Base-by-base conservation (phyloP, 805 yeast genomes). In the Wickerhamiella sorbophila region DNA sequence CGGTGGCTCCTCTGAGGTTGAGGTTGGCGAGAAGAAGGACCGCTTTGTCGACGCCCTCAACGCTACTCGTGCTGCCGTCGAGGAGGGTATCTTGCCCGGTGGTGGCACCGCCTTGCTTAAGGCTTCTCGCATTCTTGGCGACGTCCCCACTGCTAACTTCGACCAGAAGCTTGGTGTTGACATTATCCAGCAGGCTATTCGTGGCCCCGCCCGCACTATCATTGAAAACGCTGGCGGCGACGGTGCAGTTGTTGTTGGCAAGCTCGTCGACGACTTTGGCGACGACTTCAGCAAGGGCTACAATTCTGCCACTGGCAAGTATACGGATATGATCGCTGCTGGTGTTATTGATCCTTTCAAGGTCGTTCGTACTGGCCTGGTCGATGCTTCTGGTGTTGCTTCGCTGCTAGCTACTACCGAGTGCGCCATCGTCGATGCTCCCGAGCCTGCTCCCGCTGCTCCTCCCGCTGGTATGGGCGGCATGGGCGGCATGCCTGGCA, bases 21-120 rank as follows among this genome's bases (percentile, higher is more conserved):
- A 91, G 69, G 98, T 91, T 52, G 93, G 96, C 59, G 98, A 91
- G 73, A 91, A 91, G 91, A 91, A 91, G 72, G 98, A 91, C 65
- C 81, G 98, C 68, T 84, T 86, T 60, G 97, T 91, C 57, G 98
- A 91, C 69, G 97, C 98, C 21, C 74, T 91, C 61, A 88, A 91
- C 61, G 96, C 98, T 43, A 91, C 97, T 41, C 85, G 97, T 67
- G 96, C 98, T 45, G 98, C 98, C 51, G 95, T 91, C 50, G 88
- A 88, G 67, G 95, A 85, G 67, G 98, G 98, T 68, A 86, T 91
- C 60, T 74, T 91, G 52, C 98, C 98, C 60, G 98, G 98, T 70
- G 98, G 98, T 64, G 98, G 98, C 68, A 85, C 96, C 52, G 98
- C 98, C 44, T 73, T 91, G 59, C 73, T 85, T 58, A 91, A 91